Conservation (phyloP, 1,139 yeast genomes). For the Oligophagozyma castellii region DNA sequence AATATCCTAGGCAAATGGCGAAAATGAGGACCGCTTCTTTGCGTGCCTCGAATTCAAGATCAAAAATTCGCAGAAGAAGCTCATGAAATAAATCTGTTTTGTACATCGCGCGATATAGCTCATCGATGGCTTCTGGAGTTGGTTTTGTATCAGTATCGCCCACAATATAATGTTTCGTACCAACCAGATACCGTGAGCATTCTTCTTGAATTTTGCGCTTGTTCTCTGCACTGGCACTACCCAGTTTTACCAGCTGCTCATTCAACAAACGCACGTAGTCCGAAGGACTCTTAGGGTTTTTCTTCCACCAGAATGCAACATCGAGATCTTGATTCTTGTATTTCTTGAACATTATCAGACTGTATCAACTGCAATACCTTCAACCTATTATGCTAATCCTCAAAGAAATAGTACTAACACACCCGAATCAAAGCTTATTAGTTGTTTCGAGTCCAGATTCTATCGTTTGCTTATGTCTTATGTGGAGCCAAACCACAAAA, state of each 20-base stretch:
- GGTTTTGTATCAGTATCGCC: constrained; percentile 62
- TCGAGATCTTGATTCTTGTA: constrained; percentile 21
- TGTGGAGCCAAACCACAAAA: too few species aligned
- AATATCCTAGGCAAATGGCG: constrained; percentile 65
- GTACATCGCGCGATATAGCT: constrained; percentile 27
- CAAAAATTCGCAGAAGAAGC: constrained; percentile 42
- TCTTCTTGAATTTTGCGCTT: constrained; percentile 63
- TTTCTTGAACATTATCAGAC: constrained; percentile 18
- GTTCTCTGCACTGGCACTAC: constrained; percentile 30
- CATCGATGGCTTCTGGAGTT: constrained; percentile 64
- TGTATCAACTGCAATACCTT: too few species aligned
- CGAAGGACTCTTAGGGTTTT: constrained; percentile 84
- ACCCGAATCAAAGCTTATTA: too few species aligned
- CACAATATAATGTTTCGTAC: constrained; percentile 52
- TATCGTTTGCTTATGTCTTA: too few species aligned
- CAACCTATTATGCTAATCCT: too few species aligned
- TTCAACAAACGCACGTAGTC: constrained; percentile 66
- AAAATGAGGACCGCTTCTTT: constrained; percentile 70
- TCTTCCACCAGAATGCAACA: constrained; percentile 83
- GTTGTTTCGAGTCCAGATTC: too few species aligned
- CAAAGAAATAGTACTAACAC: too few species aligned
- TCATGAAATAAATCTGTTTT: constrained; percentile 54
- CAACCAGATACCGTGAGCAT: constrained; percentile 51
- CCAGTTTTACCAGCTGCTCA: constrained; percentile 61
- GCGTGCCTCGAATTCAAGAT: constrained; percentile 77